Evolutionary conservation across 495 filamentous ascomycete species (phyloP).

Genomic region (Penicillium subrubescens): DNA sequence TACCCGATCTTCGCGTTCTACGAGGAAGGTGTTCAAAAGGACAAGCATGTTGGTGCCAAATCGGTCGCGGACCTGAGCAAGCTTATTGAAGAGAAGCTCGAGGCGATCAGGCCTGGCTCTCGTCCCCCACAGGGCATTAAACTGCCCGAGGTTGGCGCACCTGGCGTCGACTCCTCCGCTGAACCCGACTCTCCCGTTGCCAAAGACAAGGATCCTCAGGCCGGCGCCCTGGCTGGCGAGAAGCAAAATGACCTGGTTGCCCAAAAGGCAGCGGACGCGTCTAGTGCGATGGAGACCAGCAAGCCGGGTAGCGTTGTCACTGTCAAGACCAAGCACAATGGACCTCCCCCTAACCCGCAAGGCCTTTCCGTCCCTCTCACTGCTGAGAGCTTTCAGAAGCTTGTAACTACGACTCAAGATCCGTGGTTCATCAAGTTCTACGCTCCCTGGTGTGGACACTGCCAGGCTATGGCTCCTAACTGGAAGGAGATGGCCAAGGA

Average conservation of each 20-base stretch:
- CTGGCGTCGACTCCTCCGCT: slow-evolving; percentile 47
- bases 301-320: slow-evolving; percentile 31
- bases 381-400: slow-evolving; percentile 81
- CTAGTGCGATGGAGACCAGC: slow-evolving; percentile 24
- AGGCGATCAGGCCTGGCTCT: slow-evolving; percentile 76
- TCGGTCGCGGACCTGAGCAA: slow-evolving; percentile 60
- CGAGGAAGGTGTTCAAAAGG: slow-evolving; percentile 73
- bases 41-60: slow-evolving; percentile 61
- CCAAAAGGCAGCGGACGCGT: slow-evolving; percentile 27
- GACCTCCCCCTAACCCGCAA: slow-evolving; percentile 65
- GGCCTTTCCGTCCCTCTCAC: slow-evolving; percentile 76
- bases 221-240: slow-evolving; percentile 45
- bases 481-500: slow-evolving; percentile 90
- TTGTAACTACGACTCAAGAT: slow-evolving; percentile 83
- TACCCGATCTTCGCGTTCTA: slow-evolving; percentile 81
- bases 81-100: slow-evolving; percentile 76
- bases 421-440: slow-evolving; percentile 99
- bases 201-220: slow-evolving; percentile 53
- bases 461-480: slow-evolving; percentile 85
- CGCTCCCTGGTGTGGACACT: slow-evolving; percentile 95
- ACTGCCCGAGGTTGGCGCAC: slow-evolving; percentile 61
- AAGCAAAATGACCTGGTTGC: slow-evolving; percentile 48
- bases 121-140: slow-evolving; percentile 63
- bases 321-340: slow-evolving; percentile 44
- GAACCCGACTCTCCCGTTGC: slow-evolving; percentile 47